Evolutionary conservation across 192 early-diverging fungal genomes (phyloP).

Genomic region (Chytriomyces confervae): DNA sequence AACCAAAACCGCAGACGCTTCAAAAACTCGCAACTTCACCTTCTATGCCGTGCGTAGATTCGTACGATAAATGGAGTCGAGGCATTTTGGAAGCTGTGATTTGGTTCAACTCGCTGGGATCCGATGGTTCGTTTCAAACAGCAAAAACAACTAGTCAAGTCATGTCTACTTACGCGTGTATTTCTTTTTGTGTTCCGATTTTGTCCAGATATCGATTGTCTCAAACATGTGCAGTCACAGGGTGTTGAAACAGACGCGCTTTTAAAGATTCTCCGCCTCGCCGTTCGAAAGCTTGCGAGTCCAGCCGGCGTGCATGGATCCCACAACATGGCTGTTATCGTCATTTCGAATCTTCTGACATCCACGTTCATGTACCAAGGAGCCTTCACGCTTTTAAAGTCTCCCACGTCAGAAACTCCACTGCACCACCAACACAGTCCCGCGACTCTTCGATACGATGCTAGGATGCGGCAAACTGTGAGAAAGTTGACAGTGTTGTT

Average conservation of each 20-base stretch:
- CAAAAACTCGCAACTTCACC: neutral
- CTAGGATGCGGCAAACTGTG: constrained; percentile 5
- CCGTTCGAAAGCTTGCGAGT: constrained; percentile 13
- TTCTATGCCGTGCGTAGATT: neutral
- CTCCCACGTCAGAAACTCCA: neutral
- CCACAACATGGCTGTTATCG: constrained; percentile 25
- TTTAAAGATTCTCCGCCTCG: constrained; percentile 19
- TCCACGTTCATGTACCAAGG: constrained; percentile 22
- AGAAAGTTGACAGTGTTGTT: constrained; percentile 4
- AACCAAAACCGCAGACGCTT: neutral
- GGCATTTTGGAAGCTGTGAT: constrained; percentile 20
- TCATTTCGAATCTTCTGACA: constrained; percentile 27
- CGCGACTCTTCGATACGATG: constrained; percentile 13
- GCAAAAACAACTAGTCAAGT: too few species aligned
- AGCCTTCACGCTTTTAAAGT: neutral
- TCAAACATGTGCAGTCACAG: constrained; percentile 15
- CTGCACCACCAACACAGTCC: neutral
- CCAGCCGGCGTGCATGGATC: neutral
- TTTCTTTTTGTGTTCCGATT: too few species aligned
- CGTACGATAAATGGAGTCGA: constrained; percentile 26
- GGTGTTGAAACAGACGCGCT: constrained; percentile 13
- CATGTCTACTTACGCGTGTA: too few species aligned
- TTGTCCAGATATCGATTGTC: constrained; percentile 18
- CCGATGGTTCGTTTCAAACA: neutral
- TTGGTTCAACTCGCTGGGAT: constrained; percentile 30